Evolutionary conservation across 2,329 filamentous ascomycete genomes (phyloP), one percentile per base, ranked within the genome.

Genomic region (Cladosporium halotolerans): DNA sequence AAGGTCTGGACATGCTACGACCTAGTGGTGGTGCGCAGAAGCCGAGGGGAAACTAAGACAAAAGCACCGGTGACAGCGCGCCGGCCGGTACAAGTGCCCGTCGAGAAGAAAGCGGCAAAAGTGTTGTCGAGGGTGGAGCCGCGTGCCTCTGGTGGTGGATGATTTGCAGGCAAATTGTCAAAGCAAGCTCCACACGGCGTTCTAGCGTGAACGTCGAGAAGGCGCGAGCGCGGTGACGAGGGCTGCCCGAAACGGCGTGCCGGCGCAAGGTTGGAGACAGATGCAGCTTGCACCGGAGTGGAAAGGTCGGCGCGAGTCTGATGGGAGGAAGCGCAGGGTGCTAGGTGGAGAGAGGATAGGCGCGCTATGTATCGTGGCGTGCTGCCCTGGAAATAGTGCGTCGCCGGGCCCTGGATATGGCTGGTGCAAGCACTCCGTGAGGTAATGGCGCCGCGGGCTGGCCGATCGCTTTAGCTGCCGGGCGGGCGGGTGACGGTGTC

Each of bases 1-100:
- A 71, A 70, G 67, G 67, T 66, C 69, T 68, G 68, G 72, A 73
- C 73, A 76, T 76, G 72, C 72, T 71, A 73, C 68, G 70, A 58
- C 63, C 59, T 58, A 53, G 50, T 53, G 50, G 39, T 53, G 50
- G 31, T 46, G 50, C 43, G 44, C 43, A 47, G 58, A 57, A 60
- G 58, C 62, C 63, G 58, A 66, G 58, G 60, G 61, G 57, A 43
- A 33, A 53, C 58, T 62, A 57, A 61, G 59, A 65, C 60, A 59
- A 64, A 65, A 59, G 57, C 60, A 61, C 54, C 60, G 60, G 56
- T 65, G 63, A 63, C 62, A 64, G 64, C 60, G 63, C 64, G 65
- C 62, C 62, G 65, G 63, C 60, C 61, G 60, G 58, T 64, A 64
- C 62, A 66, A 66, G 64, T 66, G 64, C 62, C 62, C 60, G 65